Evolutionary conservation across 1,284 basidiomycete genomes (phyloP).

Genomic region (Coniferiporia sulphurascens): DNA sequence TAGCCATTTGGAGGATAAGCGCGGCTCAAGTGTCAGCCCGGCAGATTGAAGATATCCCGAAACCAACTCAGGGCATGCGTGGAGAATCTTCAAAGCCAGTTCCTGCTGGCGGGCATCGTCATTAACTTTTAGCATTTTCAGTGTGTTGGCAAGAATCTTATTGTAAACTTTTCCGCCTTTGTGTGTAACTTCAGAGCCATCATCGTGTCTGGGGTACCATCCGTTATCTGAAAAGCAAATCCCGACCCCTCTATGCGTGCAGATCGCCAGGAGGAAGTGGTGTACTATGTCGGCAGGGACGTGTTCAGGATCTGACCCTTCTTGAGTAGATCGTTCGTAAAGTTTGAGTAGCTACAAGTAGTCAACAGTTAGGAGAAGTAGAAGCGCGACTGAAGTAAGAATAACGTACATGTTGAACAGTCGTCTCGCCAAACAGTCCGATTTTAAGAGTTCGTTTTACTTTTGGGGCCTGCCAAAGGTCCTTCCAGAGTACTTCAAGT

Average conservation of each 20-base stretch:
- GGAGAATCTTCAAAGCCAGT: constrained; percentile 72
- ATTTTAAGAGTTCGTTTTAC: constrained; percentile 67
- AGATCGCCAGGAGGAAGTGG: constrained; percentile 86
- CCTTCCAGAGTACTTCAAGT: constrained; percentile 63
- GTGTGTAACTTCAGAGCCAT: constrained; percentile 36
- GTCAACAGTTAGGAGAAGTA: not conserved
- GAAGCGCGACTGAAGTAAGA: not conserved
- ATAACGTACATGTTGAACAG: constrained; percentile 49
- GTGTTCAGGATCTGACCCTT: constrained; percentile 47
- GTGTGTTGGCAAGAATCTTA: constrained; percentile 74
- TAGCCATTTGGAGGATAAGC: constrained; percentile 86
- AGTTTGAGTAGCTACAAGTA: constrained; percentile 55
- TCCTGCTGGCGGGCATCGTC: constrained; percentile 87
- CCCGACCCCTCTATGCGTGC: constrained; percentile 77
- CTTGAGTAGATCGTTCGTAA: constrained; percentile 54
- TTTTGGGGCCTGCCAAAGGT: constrained; percentile 67
- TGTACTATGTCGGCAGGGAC: constrained; percentile 78
- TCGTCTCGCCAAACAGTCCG: constrained; percentile 58
- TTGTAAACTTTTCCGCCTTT: constrained; percentile 65
- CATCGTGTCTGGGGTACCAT: constrained; percentile 75
- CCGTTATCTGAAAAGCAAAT: constrained; percentile 87
- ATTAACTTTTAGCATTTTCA: constrained; percentile 72
- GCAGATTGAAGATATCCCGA: constrained; percentile 74
- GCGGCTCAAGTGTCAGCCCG: constrained; percentile 78
- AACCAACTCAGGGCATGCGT: constrained; percentile 83